These are phyloP conservation scores for Leptographium radiaticola DNA, from an alignment of 2,329 filamentous ascomycete species.

Conservation along the genomic window DNA sequence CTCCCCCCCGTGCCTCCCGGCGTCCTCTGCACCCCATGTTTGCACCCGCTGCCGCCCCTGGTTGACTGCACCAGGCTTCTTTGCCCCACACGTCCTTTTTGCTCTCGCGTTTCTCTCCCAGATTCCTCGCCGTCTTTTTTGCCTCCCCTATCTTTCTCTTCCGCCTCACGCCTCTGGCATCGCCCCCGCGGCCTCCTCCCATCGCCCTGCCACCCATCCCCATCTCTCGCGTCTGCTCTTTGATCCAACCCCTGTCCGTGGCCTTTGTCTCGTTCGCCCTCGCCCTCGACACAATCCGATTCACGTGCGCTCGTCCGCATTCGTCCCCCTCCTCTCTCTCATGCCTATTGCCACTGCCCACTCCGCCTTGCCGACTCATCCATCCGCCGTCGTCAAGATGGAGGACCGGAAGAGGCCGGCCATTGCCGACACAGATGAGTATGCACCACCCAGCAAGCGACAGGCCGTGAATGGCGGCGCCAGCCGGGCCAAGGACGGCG, in stretches of 20 bases:
- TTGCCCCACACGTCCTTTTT: not conserved
- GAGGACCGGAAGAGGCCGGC: conserved; percentile 98
- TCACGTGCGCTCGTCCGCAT: conserved; percentile 17
- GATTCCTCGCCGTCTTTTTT: not conserved
- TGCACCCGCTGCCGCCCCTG: conserved; percentile 2
- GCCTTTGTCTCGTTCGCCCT: not conserved
- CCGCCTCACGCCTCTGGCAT: not conserved
- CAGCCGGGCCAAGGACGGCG: conserved; percentile 37
- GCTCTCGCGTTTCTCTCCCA: not conserved
- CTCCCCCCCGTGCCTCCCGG: not conserved
- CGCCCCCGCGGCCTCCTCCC: not conserved
- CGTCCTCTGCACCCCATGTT: conserved; percentile 1
- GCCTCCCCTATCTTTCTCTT: not conserved
- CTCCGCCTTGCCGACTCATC: conserved; percentile 52
- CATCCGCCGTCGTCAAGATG: conserved; percentile 86
- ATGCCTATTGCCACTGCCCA: conserved; percentile 76
- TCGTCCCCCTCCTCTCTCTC: conserved; percentile 39
- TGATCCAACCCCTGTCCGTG: conserved; percentile 1
- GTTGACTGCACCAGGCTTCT: conserved; percentile 9
- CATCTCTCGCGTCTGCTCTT: conserved; percentile 3
- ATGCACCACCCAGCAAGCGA: conserved; percentile 82
- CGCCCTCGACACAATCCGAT: conserved; percentile 2
- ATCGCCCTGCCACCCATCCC: not conserved
- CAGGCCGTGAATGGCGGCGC: conserved; percentile 72
- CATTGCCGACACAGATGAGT: conserved; percentile 64